These are phyloP conservation scores for Cairneyella variabilis DNA, from an alignment of 495 filamentous ascomycete species.

Conservation along the genomic window DNA sequence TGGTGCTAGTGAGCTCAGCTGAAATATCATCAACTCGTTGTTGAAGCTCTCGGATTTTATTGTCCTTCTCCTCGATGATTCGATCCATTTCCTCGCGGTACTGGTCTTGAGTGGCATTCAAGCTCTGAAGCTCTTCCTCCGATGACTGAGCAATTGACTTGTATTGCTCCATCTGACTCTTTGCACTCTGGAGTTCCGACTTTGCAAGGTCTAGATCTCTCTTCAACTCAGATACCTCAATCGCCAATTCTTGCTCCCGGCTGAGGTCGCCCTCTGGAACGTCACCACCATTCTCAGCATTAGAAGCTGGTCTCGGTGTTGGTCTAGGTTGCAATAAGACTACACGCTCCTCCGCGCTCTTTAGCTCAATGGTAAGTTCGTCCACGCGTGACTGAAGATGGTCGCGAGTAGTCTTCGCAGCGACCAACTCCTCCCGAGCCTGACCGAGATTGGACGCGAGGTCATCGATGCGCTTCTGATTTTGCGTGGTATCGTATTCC, in stretches of 20 bases:
- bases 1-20: constrained; percentile 72
- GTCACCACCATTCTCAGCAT: constrained; percentile 33
- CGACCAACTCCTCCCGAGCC: constrained; percentile 76
- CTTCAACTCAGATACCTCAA: constrained; percentile 80
- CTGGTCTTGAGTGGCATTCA: constrained; percentile 78
- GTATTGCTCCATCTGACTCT: constrained; percentile 78
- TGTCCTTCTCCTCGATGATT: constrained; percentile 67
- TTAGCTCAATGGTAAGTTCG: constrained; percentile 82
- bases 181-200: constrained; percentile 72
- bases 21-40: constrained; percentile 78
- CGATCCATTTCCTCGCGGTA: constrained; percentile 81
- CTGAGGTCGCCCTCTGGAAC: constrained; percentile 51
- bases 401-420: constrained; percentile 79
- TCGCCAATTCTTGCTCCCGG: constrained; percentile 78
- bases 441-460: constrained; percentile 72
- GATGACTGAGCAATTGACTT: constrained; percentile 80
- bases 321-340: constrained; percentile 73
- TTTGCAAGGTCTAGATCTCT: constrained; percentile 72
- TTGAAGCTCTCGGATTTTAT: constrained; percentile 71
- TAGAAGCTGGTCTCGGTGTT: constrained; percentile 48
- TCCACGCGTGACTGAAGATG: constrained; percentile 83
- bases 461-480: constrained; percentile 85
- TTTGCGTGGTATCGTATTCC: constrained; percentile 83
- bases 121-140: constrained; percentile 81
- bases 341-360: constrained; percentile 79